Percentiles rank a stretch among this genome's conserved stretches.
Conservation (phyloP, 805 yeast species). For the Zygoascus bituminiphila region DNA sequence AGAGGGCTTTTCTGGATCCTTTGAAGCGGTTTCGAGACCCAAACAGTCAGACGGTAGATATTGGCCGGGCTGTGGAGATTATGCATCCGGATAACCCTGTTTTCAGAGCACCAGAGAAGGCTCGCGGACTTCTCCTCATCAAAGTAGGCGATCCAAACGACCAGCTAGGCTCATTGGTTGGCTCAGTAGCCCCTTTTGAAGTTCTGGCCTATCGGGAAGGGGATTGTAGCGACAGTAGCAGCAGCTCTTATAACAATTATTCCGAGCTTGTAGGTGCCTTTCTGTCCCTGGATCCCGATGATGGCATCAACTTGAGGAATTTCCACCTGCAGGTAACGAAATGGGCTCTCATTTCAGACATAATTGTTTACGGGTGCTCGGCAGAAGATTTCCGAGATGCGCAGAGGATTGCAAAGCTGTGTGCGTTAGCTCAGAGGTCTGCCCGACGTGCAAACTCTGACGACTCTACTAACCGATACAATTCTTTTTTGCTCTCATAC, state of each 20-base stretch:
- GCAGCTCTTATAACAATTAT: not conserved
- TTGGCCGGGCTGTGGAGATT: not conserved
- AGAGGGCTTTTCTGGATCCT: conserved; percentile 37
- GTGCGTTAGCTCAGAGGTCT: conserved; percentile 15
- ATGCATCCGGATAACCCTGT: conserved; percentile 17
- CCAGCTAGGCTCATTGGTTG: conserved; percentile 18
- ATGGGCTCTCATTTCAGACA: conserved; percentile 62
- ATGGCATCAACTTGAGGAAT: conserved; percentile 71
- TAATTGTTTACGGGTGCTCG: conserved; percentile 64
- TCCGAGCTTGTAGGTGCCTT: conserved; percentile 28
- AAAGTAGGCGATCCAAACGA: conserved; percentile 20
- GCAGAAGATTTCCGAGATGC: conserved; percentile 19
- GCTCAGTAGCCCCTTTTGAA: conserved; percentile 20
- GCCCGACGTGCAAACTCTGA: conserved; percentile 6
- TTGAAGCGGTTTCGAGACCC: conserved; percentile 19
- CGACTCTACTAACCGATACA: conserved; percentile 7
- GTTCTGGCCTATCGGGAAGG: conserved; percentile 2
- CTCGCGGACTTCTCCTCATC: conserved; percentile 23
- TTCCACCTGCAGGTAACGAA: conserved; percentile 84
- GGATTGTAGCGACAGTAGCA: not conserved
- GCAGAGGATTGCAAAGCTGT: conserved; percentile 12
- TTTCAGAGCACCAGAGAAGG: conserved; percentile 16
- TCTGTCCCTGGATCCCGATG: conserved; percentile 53
- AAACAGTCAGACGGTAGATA: not conserved
- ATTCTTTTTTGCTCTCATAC: conserved; percentile 13